Percentiles rank a stretch among this genome's conserved stretches.
These are phyloP conservation scores for Teratosphaeria epicoccoides DNA, from an alignment of 2,329 filamentous ascomycete genomes.

Conservation along the genomic window DNA sequence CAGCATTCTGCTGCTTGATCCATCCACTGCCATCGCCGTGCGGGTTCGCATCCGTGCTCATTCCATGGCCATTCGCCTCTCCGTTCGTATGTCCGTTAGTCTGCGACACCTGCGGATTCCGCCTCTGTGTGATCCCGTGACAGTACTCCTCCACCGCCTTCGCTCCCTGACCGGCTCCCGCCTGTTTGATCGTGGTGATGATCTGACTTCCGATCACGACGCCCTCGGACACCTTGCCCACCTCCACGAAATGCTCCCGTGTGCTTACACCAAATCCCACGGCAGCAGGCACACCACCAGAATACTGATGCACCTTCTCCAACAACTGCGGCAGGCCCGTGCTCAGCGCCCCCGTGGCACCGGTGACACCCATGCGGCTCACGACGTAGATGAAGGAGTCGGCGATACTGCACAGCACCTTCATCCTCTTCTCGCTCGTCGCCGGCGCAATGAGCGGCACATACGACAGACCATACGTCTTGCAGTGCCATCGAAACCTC, in stretches of 20 bases:
- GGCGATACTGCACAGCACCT: constrained; percentile 87
- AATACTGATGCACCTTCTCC: constrained; percentile 79
- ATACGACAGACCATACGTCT: constrained; percentile 75
- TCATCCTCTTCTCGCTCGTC: constrained; percentile 88
- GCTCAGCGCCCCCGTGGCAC: constrained; percentile 74
- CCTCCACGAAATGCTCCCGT: constrained; percentile 79
- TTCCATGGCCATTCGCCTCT: constrained; percentile 14
- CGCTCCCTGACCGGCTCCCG: constrained; percentile 53
- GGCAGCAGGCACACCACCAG: constrained; percentile 78
- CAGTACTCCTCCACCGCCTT: constrained; percentile 81
- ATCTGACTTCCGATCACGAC: constrained; percentile 97
- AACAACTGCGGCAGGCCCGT: constrained; percentile 71
- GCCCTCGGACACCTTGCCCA: constrained; percentile 76
- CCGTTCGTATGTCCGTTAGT: constrained; percentile 8
- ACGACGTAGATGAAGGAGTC: constrained; percentile 99
- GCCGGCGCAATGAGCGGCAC: constrained; percentile 93
- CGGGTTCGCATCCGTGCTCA: constrained; percentile 24
- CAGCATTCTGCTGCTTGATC: constrained; percentile 21
- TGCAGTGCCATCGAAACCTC: constrained; percentile 78
- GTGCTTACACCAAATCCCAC: constrained; percentile 96
- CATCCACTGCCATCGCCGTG: constrained; percentile 27
- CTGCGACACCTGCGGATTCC: constrained; percentile 12
- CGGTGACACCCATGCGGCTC: constrained; percentile 92
- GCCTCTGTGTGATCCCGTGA: constrained; percentile 49
- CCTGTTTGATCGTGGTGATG: constrained; percentile 65